Conservation (phyloP, 2,329 filamentous ascomycete genomes). For the Colletotrichum incanum region DNA sequence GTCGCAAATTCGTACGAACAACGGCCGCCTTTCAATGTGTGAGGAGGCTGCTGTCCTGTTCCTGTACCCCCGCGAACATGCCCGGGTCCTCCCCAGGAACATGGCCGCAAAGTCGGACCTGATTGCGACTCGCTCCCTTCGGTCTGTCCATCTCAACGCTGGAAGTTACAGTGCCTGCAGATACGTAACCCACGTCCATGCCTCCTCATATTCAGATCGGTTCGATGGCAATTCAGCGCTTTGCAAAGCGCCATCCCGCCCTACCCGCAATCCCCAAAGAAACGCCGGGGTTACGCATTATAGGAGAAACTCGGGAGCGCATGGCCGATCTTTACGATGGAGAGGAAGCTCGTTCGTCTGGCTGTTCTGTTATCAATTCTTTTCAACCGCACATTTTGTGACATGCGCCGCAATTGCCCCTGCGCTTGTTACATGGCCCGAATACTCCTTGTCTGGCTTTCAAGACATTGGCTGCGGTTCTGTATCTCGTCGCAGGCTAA, state of each 20-base stretch:
- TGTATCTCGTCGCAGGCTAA: slow-evolving; percentile 2
- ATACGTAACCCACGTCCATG: slow-evolving; percentile 15
- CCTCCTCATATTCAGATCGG: slow-evolving; percentile 13
- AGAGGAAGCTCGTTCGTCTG: neutral
- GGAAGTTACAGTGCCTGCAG: slow-evolving; percentile 11
- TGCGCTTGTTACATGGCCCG: neutral
- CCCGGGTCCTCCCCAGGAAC: slow-evolving; percentile 18
- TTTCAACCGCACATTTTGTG: slow-evolving; percentile 18
- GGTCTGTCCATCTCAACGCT: neutral
- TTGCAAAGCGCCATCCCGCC: slow-evolving; percentile 36
- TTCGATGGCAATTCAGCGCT: slow-evolving; percentile 28
- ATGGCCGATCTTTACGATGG: slow-evolving; percentile 13
- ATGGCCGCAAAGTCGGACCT: slow-evolving; percentile 23
- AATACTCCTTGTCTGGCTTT: neutral
- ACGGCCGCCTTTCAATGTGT: neutral
- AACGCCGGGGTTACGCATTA: slow-evolving; percentile 7
- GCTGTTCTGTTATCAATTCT: neutral
- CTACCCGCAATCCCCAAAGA: slow-evolving; percentile 9
- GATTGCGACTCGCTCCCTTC: slow-evolving; percentile 30
- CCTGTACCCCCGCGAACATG: neutral
- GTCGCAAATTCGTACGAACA: neutral
- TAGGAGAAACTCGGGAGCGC: slow-evolving; percentile 17
- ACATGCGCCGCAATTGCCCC: slow-evolving; percentile 20
- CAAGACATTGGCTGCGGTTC: slow-evolving; percentile 1
- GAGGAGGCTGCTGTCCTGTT: neutral